Percentiles rank a stretch among this genome's conserved stretches.
These are phyloP conservation scores for Peronospora tabacina DNA, from an alignment of 352 stramenopile genomes.

Conservation along the genomic window DNA sequence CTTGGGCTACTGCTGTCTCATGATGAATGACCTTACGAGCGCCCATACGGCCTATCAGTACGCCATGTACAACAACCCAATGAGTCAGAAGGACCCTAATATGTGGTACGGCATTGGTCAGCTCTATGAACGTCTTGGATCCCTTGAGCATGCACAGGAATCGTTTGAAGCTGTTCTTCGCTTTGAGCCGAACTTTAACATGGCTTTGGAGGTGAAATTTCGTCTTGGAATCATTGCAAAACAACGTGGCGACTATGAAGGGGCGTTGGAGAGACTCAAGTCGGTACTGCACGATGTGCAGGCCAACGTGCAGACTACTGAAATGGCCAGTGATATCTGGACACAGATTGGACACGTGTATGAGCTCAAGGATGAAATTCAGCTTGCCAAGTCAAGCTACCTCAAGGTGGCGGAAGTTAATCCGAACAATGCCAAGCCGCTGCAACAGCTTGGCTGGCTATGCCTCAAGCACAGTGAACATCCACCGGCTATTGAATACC, in stretches of 20 bases:
- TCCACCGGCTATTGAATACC: constrained; percentile 72
- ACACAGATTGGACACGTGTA: constrained; percentile 85
- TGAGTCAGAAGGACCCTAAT: constrained; percentile 80
- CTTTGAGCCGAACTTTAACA: constrained; percentile 85
- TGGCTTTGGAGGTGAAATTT: constrained; percentile 83
- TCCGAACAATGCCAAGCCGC: constrained; percentile 73
- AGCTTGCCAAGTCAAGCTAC: constrained; percentile 80
- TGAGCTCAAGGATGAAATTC: constrained; percentile 81
- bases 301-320: constrained; percentile 70
- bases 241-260: constrained; percentile 72
- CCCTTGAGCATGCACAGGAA: constrained; percentile 77
- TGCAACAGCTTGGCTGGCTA: constrained; percentile 80
- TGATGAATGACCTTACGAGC: constrained; percentile 86
- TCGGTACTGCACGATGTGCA: constrained; percentile 76
- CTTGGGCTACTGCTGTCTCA: constrained; percentile 83
- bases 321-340: constrained; percentile 84
- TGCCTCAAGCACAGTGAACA: constrained; percentile 82
- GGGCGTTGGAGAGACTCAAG: constrained; percentile 74
- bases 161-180: constrained; percentile 79
- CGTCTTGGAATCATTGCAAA: constrained; percentile 82
- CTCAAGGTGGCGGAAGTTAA: constrained; percentile 80
- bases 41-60: constrained; percentile 84
- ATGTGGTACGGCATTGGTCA: constrained; percentile 86
- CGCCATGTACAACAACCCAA: constrained; percentile 86
- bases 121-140: constrained; percentile 78